Percentiles rank a stretch among this genome's conserved stretches.
Evolutionary conservation across 148 eudicot species (phyloP).

Genomic region (Polygonum maritimum): DNA sequence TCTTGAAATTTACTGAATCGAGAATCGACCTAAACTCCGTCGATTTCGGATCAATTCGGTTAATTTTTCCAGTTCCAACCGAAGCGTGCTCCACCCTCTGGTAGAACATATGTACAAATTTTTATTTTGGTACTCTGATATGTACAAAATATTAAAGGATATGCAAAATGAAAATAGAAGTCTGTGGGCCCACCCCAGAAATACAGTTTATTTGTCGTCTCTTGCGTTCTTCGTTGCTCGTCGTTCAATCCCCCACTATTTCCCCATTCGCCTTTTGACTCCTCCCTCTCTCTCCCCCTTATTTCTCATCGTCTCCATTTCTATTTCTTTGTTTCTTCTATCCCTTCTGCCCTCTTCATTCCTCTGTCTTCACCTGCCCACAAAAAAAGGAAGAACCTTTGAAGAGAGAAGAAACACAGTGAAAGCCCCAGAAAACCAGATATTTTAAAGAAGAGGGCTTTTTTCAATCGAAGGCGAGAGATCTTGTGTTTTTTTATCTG

Average conservation of each 20-base stretch:
- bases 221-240: neutral
- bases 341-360: neutral
- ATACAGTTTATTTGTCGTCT: constrained; percentile 7
- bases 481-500: neutral
- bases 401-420: neutral
- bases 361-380: neutral
- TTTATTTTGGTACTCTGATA: neutral
- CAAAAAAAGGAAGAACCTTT: neutral
- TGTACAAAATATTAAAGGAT: neutral
- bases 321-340: constrained; percentile 10
- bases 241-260: constrained; percentile 8
- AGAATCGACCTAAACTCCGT: too few species aligned
- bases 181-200: neutral
- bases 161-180: neutral
- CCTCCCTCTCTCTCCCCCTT: neutral
- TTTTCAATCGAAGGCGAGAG: neutral
- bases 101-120: too few species aligned
- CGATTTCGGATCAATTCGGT: too few species aligned
- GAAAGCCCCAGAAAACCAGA: neutral
- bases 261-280: constrained; percentile 13
- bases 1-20: too few species aligned
- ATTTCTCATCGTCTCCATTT: constrained; percentile 2
- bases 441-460: neutral
- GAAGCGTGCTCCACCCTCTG: too few species aligned
- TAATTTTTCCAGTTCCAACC: too few species aligned